phyloP scores from a whole-genome alignment of 1,284 basidiomycete genomes.

The Pulveroboletus sp. region DNA sequence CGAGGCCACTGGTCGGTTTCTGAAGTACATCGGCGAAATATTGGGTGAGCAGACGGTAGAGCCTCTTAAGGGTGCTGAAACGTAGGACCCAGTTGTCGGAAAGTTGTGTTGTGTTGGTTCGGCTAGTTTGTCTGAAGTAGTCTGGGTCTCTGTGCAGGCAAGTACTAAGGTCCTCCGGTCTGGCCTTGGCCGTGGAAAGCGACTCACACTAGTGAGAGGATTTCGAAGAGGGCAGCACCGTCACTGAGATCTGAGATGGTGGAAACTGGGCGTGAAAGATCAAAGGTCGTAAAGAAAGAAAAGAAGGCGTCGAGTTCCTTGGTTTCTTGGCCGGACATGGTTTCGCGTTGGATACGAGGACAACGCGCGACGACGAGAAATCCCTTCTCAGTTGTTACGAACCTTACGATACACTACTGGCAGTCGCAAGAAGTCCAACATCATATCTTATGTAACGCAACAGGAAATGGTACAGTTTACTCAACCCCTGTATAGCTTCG shows the following conservation, averaged over 20 bases:
- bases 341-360: background rate
- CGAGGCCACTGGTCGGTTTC: slow-evolving; percentile 69
- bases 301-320: slow-evolving; percentile 77
- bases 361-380: slow-evolving; percentile 5
- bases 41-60: slow-evolving; percentile 85
- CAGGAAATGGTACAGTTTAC: background rate
- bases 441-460: slow-evolving; percentile 29
- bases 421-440: background rate
- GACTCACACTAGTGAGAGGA: slow-evolving; percentile 71
- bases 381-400: background rate
- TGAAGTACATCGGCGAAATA: slow-evolving; percentile 82
- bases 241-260: slow-evolving; percentile 71
- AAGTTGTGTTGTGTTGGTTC: slow-evolving; percentile 54
- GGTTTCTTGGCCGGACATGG: slow-evolving; percentile 51
- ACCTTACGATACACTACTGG: too few relatives aligned
- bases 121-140: slow-evolving; percentile 70
- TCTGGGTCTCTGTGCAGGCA: slow-evolving; percentile 62
- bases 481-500: slow-evolving; percentile 42
- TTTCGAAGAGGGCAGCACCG: slow-evolving; percentile 70
- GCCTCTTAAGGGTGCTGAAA: slow-evolving; percentile 80
- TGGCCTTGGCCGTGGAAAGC: background rate
- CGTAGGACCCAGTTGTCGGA: slow-evolving; percentile 89
- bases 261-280: slow-evolving; percentile 60
- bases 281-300: slow-evolving; percentile 75
- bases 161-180: slow-evolving; percentile 14